phyloP scores from a whole-genome alignment of 1,284 basidiomycete species.

The Flammula alnicola region DNA sequence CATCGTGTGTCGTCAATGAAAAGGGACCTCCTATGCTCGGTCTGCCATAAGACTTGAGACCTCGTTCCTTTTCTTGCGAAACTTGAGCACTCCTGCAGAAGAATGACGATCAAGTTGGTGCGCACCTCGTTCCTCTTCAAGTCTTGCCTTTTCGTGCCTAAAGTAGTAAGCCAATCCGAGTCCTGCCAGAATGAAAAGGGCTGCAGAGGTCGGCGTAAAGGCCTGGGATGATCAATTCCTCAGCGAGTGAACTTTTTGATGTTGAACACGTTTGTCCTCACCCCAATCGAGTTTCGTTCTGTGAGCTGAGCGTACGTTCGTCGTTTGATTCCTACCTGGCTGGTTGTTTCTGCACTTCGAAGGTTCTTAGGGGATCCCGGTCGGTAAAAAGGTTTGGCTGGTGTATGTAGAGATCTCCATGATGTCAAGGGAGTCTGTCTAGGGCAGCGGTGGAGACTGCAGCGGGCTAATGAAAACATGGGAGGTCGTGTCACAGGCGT shows the following conservation, averaged over 20 bases:
- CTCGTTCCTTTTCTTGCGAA: slow-evolving; percentile 67
- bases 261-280: slow-evolving; percentile 18
- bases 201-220: slow-evolving; percentile 86
- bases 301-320: slow-evolving; percentile 27
- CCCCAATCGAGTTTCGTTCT: slow-evolving; percentile 34
- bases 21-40: slow-evolving; percentile 94
- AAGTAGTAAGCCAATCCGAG: slow-evolving; percentile 89
- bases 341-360: neutral
- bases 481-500: slow-evolving; percentile 4
- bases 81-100: neutral
- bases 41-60: slow-evolving; percentile 60
- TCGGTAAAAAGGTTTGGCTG: slow-evolving; percentile 1
- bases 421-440: slow-evolving; percentile 3
- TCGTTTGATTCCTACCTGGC: slow-evolving; percentile 11
- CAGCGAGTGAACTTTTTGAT: neutral
- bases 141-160: slow-evolving; percentile 80
- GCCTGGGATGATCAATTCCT: slow-evolving; percentile 54
- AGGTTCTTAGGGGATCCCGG: neutral
- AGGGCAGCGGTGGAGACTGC: slow-evolving; percentile 5
- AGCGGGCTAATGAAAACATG: slow-evolving; percentile 11
- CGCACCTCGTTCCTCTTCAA: slow-evolving; percentile 77
- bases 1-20: slow-evolving; percentile 68
- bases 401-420: slow-evolving; percentile 14
- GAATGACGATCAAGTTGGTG: neutral
- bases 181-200: slow-evolving; percentile 84